Base-by-base conservation (phyloP, 768 basidiomycete species). In the Boletus rubropictus region DNA sequence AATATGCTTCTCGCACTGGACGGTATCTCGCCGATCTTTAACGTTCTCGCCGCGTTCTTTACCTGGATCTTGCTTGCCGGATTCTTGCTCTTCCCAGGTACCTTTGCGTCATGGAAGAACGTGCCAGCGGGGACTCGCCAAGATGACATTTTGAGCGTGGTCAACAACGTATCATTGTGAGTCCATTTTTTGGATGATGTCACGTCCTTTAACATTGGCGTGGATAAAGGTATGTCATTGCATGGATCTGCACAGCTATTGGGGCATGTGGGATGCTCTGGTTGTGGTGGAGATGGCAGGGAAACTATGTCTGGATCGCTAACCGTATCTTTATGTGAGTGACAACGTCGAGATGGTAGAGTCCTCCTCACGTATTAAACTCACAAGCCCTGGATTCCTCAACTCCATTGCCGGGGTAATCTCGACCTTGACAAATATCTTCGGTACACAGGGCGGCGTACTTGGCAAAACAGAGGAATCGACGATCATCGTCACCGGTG, bases 51-150 rank as follows among this genome's bases (percentile, higher is more conserved):
- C 3, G 70, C 69, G 7, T 81, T 82, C 64, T 82, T 78, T 53
- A 81, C 77, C 8, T 82, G 81, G 81, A 72, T 82, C 45, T 55
- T 82, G 42, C 66, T 82, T 20, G 80, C 80, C 8, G 80, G 80
- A 7, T 82, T 82, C 57, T 65, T 82, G 15, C 67, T 82, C 24
- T 80, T 82, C 51, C 81, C 81, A 2, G 77, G 79, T 41, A 82
- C 81, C 7, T 82, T 82, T 60, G 69, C 73, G 9, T 79, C 73
- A 44, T 67, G 74, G 63, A 31, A 54, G 15, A 15, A 52, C 11
- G 32, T 36, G 22, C 51, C 56, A 39, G 12, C 62, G 55, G 49
- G 61, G 44, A 66, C 65, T 9, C 51, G 73, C 6, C 63, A 64
- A 38, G 61, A 61, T 20, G 41, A 56, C 12, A 56, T 75, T 39